Evolutionary conservation across 352 stramenopile genomes (phyloP), one percentile per base, ranked within the genome.

Genomic region (Pythium folliculosum): DNA sequence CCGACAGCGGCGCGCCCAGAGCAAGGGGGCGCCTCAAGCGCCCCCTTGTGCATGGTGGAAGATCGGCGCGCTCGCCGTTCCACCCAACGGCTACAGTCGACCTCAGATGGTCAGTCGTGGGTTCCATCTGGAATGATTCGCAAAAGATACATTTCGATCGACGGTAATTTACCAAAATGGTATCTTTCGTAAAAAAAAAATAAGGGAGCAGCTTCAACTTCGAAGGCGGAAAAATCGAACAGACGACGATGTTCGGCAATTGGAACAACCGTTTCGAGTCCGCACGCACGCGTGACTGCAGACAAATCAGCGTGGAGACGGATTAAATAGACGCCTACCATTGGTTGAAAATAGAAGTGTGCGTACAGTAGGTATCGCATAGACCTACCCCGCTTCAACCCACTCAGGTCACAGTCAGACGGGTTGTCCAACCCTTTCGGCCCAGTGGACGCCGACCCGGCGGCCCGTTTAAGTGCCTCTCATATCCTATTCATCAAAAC

Each of bases 311-410:
- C 22, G 22, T 14, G 40, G 21, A 14, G 16, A 25, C 35, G 38
- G 25, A 50, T 68, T 68, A 68, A 68, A 62, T 50, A 8, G 6
- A 40, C n/a, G 3, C 35, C 19, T 43, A 19, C 40, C 40, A 68
- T 68, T 68, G 62, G 62, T 32, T 30, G 51, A 62, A 68, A 68
- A 62, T 25, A 68, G 52, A 68, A 50, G 7, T 1, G n/a, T 17
- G 38, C 5, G 21, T 44, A 32, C 21, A 21, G 55, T 59, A 43
- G 27, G 52, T 59, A 47, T 59, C 52, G n/a, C 55, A 51, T 50
- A 62, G 10, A 40, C 59, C 23, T 48, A 54, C 27, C 54, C 37
- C 38, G 54, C 54, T 52, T 52, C 38, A 61, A 47, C 54, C 22
- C 38, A 23, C 38, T 52, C 49, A 7, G 25, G 17, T 55, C 23